Evolutionary conservation across 163 green algal species (phyloP).

Genomic region (Volvox carteri): DNA sequence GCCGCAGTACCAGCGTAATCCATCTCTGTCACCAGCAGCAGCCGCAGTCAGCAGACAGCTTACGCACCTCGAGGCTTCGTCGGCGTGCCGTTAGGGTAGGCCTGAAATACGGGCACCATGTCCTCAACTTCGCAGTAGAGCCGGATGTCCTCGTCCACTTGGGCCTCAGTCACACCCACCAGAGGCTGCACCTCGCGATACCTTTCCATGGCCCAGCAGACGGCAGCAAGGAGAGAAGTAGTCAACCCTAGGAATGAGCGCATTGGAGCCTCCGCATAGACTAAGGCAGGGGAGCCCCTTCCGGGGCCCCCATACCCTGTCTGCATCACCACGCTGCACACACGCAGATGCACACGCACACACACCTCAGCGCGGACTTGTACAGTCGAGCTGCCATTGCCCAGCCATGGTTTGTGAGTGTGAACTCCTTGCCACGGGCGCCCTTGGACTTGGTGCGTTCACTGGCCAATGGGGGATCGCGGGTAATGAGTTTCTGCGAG

Average conservation of each 20-base stretch:
- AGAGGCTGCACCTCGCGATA: slow-evolving; percentile 40
- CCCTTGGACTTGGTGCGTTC: slow-evolving; percentile 73
- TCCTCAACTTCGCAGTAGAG: slow-evolving; percentile 12
- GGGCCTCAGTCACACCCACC: background rate
- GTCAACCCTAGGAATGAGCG: too few species aligned
- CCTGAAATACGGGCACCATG: background rate
- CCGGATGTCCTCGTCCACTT: slow-evolving; percentile 26
- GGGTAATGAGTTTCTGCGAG: slow-evolving; percentile 59
- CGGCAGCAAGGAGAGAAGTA: background rate
- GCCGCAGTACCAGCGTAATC: background rate
- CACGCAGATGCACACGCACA: too few species aligned
- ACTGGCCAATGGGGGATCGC: slow-evolving; percentile 67
- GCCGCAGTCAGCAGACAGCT: background rate
- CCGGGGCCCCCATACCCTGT: too few species aligned
- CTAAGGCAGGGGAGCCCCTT: too few species aligned
- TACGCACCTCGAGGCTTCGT: slow-evolving; percentile 3
- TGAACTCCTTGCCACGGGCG: slow-evolving; percentile 39
- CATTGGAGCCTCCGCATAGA: too few species aligned
- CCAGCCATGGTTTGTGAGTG: slow-evolving; percentile 7
- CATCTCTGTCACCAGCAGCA: background rate
- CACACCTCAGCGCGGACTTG: slow-evolving; percentile 43
- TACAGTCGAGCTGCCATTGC: slow-evolving; percentile 31
- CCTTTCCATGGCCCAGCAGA: slow-evolving; percentile 13
- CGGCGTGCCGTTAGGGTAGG: slow-evolving; percentile 42
- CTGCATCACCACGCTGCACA: too few species aligned